Percentiles rank a stretch among this genome's conserved stretches.
Conservation (phyloP, 805 yeast genomes). For the Sugiyamaella valdiviana region DNA sequence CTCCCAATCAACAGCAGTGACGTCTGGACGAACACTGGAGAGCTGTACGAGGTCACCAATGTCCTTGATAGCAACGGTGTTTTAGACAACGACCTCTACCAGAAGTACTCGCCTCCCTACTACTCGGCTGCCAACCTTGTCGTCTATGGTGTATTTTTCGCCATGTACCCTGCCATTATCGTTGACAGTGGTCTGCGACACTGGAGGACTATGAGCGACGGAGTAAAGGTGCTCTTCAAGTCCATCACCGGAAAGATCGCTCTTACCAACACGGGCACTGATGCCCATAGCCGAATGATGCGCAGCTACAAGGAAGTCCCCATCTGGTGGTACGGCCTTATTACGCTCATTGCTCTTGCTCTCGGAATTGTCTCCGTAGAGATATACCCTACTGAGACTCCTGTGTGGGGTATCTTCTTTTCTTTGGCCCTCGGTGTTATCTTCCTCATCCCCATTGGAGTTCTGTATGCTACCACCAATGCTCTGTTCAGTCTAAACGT, state of each 20-base stretch:
- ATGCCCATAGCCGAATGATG: conserved; percentile 36
- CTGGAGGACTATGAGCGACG: conserved; percentile 10
- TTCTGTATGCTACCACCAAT: conserved; percentile 56
- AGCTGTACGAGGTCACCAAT: conserved; percentile 41
- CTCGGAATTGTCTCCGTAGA: conserved; percentile 40
- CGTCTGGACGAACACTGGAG: conserved; percentile 48
- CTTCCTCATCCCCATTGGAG: conserved; percentile 54
- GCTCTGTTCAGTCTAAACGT: conserved; percentile 52
- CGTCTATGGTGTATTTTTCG: conserved; percentile 51
- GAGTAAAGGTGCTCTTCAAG: conserved; percentile 20
- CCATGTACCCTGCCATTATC: conserved; percentile 50
- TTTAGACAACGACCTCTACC: conserved; percentile 44
- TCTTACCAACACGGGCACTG: conserved; percentile 5
- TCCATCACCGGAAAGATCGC: background rate
- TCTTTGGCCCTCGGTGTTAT: conserved; percentile 47
- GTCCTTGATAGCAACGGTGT: conserved; percentile 37
- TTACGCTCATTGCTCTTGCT: conserved; percentile 39
- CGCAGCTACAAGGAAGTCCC: conserved; percentile 60
- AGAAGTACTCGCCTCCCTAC: conserved; percentile 60
- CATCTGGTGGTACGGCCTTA: conserved; percentile 60
- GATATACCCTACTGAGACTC: conserved; percentile 43
- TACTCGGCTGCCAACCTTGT: conserved; percentile 45
- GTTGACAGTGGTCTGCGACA: conserved; percentile 29
- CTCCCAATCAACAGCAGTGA: conserved; percentile 53
- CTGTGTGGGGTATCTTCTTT: conserved; percentile 57